Evolutionary conservation across 768 basidiomycete species (phyloP).

Genomic region (Tulasnella sp.): DNA sequence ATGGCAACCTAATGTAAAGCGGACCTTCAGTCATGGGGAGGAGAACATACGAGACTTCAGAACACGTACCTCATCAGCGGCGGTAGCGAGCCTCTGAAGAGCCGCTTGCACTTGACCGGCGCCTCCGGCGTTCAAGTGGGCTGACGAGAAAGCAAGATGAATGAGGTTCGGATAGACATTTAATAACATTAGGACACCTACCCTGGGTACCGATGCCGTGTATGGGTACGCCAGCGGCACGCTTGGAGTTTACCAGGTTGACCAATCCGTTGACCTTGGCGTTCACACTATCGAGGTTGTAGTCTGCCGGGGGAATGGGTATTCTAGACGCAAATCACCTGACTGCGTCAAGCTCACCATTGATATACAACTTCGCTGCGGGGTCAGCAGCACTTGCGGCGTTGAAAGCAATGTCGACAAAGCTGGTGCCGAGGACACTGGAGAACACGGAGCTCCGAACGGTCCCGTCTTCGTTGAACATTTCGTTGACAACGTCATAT

Average conservation of each 20-base stretch:
- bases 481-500: slow-evolving; percentile 32
- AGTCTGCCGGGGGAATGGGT: neutral
- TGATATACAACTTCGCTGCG: slow-evolving; percentile 29
- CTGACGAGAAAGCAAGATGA: neutral
- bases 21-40: neutral
- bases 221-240: neutral
- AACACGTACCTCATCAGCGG: neutral
- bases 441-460: slow-evolving; percentile 38
- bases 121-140: slow-evolving; percentile 5
- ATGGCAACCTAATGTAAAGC: neutral
- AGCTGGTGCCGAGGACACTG: slow-evolving; percentile 42
- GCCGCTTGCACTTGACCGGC: neutral
- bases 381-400: slow-evolving; percentile 46
- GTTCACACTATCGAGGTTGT: slow-evolving; percentile 10
- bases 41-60: neutral
- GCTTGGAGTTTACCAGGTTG: neutral
- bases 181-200: neutral
- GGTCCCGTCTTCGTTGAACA: slow-evolving; percentile 46
- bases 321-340: neutral
- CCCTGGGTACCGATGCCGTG: slow-evolving; percentile 10
- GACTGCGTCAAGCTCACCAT: neutral
- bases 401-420: slow-evolving; percentile 47
- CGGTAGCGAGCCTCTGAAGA: neutral
- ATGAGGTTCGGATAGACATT: neutral
- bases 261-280: neutral